Percentiles rank a stretch among this genome's conserved stretches.
Evolutionary conservation across 108 stramenopile species (phyloP).

Genomic region (Cyclotella choctawhatcheeana): DNA sequence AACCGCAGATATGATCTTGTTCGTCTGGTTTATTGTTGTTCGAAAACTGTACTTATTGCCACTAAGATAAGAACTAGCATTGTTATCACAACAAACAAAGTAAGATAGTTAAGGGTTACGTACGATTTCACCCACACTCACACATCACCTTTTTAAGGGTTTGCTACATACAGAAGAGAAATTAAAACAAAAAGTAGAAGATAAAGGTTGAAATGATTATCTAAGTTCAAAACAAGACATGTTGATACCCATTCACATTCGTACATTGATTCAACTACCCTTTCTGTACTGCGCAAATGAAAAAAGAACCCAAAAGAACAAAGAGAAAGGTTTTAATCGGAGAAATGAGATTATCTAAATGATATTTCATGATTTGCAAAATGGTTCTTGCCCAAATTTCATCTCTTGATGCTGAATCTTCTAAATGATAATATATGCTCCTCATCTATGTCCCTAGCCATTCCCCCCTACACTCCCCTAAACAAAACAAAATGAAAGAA

Average conservation of each 20-base stretch:
- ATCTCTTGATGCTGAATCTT: not conserved
- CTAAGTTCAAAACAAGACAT: not conserved
- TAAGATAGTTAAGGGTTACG: too few relatives aligned
- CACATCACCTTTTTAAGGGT: not conserved
- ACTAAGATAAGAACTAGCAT: too few relatives aligned
- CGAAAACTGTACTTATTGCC: too few relatives aligned
- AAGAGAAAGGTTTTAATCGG: too few relatives aligned
- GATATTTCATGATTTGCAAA: not conserved
- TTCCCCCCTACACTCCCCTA: not conserved
- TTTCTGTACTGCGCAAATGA: not conserved
- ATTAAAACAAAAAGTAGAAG: not conserved
- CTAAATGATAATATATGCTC: not conserved
- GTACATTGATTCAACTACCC: not conserved
- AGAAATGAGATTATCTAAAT: not conserved
- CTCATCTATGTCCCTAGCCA: not conserved
- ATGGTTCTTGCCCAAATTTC: not conserved
- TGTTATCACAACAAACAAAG: too few relatives aligned
- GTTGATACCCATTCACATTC: not conserved
- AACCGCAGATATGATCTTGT: too few relatives aligned
- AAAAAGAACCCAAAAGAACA: not conserved
- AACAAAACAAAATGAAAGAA: conserved; percentile 10
- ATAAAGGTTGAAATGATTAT: not conserved
- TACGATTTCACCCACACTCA: not conserved
- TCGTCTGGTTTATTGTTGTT: too few relatives aligned
- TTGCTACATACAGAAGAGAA: not conserved